Evolutionary conservation across 257 asterid species (phyloP).

Genomic region (Gynochthodes officinalis): DNA sequence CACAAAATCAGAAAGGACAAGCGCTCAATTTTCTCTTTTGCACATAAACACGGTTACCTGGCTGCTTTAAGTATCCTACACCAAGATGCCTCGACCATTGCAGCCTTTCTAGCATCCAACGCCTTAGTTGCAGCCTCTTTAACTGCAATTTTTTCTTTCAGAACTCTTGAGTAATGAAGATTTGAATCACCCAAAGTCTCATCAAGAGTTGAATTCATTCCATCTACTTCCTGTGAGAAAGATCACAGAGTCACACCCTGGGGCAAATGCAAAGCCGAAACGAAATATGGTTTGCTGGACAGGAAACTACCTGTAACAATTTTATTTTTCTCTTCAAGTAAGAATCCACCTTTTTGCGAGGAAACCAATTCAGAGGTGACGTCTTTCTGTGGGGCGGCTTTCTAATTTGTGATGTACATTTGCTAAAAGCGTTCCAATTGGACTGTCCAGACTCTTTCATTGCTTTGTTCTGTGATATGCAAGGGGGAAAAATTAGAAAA

Average conservation of each 20-base stretch:
- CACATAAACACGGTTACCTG: slow-evolving; percentile 44
- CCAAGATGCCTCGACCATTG: slow-evolving; percentile 98
- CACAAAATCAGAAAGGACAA: neutral
- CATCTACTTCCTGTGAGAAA: slow-evolving; percentile 69
- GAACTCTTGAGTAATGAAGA: slow-evolving; percentile 78
- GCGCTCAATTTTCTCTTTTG: neutral
- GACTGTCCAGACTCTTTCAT: slow-evolving; percentile 55
- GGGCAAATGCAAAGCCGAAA: neutral
- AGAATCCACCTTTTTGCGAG: slow-evolving; percentile 86
- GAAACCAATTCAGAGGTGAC: slow-evolving; percentile 93
- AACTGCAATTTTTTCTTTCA: slow-evolving; percentile 87
- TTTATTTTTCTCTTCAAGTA: slow-evolving; percentile 85
- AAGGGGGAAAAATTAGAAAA: slow-evolving; percentile 13
- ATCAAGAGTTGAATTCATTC: slow-evolving; percentile 88
- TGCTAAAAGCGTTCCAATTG: slow-evolving; percentile 56
- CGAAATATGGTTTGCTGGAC: slow-evolving; percentile 10
- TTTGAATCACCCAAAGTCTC: slow-evolving; percentile 91
- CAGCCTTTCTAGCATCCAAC: slow-evolving; percentile 78
- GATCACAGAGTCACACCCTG: slow-evolving; percentile 4
- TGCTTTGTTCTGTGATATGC: slow-evolving; percentile 46
- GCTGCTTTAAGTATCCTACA: slow-evolving; percentile 90
- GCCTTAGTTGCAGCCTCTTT: slow-evolving; percentile 92
- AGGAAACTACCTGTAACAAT: slow-evolving; percentile 70
- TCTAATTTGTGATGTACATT: slow-evolving; percentile 72
- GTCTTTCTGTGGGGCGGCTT: slow-evolving; percentile 79